Evolutionary conservation across 139 green algal genomes (phyloP), one percentile per base, ranked within the genome.

Genomic region (Diplosphaera chodatii): DNA sequence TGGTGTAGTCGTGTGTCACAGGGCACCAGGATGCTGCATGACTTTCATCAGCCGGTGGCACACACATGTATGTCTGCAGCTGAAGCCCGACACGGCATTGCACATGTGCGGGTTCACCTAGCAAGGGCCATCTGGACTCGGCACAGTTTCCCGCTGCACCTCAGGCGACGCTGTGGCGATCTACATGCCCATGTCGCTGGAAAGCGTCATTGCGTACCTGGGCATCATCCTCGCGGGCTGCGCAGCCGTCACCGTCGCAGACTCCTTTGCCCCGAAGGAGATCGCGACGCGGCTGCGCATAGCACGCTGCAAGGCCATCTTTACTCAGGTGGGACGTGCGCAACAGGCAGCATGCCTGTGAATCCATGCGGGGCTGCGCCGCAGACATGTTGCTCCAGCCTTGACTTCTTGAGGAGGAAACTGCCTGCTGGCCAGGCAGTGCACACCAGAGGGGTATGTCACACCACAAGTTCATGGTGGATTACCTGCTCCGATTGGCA

Each of bases 211-310:
- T 0, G 40, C 75, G 6, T 98, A 96, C 80, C 83, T 98, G 55
- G 93, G 85, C 28, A 81, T 92, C n/a, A 78, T 98, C 15, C 81
- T 95, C 71, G 76, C 86, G 10, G 93, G 92, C 63, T 91, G 82
- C 40, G 83, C 66, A 21, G 88, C 87, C 23, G 92, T 97, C 32
- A 93, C 85, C 33, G 91, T 97, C 30, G 88, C 92, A 0, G 93
- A 98, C 75, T 95, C 86, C 29, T 97, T 98, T 62, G 64, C 73
- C 66, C 75, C 87, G 27, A 22, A 68, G 1, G 84, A 95, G 80
- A 93, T 98, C n/a, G 77, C 67, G 1, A 66, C 74, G 4, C 78
- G 93, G 15, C 80, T 97, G 23, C 40, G 70, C 18, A 91, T 98
- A 23, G 69, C 88, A 3, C 32, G 66, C 4, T 87, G 92, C 2